A percentile compares a stretch with the other conserved stretches of the same genome.
Conservation (phyloP, 2,329 filamentous ascomycete species). For the Ophiostoma sp. region DNA sequence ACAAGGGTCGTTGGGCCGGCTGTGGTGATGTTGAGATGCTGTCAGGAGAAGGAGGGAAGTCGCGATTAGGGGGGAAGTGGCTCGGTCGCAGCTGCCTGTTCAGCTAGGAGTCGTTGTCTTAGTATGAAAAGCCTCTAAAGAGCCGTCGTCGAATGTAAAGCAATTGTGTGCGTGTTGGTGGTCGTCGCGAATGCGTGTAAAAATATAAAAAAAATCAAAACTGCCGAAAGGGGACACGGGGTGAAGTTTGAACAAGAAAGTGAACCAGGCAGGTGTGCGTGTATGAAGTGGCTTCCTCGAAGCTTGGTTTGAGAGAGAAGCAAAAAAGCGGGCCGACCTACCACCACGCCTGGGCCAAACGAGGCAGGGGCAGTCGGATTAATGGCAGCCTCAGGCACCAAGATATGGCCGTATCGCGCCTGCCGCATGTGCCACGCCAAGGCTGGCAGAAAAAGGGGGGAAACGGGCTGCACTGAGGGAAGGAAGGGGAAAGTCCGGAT, state of each 20-base stretch:
- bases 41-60: not conserved
- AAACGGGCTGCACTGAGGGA: not conserved
- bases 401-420: not conserved
- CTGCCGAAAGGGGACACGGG: conserved; percentile 1
- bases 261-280: conserved; percentile 1
- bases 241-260: conserved; percentile 10
- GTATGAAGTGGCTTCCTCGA: conserved; percentile 19
- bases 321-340: conserved; percentile 20
- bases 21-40: not conserved
- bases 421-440: conserved; percentile 10
- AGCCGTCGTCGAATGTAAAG: not conserved
- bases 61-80: not conserved
- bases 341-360: conserved; percentile 1
- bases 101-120: too few relatives aligned
- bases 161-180: not conserved
- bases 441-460: not conserved
- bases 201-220: not conserved
- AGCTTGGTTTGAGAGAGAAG: conserved; percentile 18
- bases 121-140: not conserved
- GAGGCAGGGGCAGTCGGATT: not conserved
- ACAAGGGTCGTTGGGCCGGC: not conserved
- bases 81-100: conserved; percentile 2
- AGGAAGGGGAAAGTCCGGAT: not conserved
- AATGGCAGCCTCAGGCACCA: conserved; percentile 1
- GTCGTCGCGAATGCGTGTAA: not conserved